Percentiles rank a stretch among this genome's conserved stretches.
Conservation (phyloP, 2,329 filamentous ascomycete genomes). For the Geoglossum cookeanum region DNA sequence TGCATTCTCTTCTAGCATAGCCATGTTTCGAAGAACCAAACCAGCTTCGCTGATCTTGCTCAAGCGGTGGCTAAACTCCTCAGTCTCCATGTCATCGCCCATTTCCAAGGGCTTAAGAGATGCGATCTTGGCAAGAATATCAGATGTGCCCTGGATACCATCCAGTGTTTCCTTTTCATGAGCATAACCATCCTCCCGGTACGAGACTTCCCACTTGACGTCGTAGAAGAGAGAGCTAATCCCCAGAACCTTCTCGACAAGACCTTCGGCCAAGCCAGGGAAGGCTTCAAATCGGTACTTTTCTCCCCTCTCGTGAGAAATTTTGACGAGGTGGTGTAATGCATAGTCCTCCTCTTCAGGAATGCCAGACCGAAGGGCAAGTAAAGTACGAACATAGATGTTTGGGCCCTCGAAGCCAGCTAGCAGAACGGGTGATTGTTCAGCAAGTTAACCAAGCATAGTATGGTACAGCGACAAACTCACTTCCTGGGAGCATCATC, state of each 20-base stretch:
- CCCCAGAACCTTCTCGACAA: conserved; percentile 69
- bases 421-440: conserved; percentile 6
- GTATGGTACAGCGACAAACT: conserved; percentile 17
- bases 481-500: conserved; percentile 45
- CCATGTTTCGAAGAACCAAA: conserved; percentile 85
- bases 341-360: conserved; percentile 79
- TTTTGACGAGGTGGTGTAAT: conserved; percentile 82
- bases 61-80: conserved; percentile 49
- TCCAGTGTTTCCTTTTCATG: conserved; percentile 39
- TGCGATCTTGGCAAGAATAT: conserved; percentile 54
- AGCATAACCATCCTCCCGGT: conserved; percentile 36
- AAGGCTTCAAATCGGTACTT: conserved; percentile 94
- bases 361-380: conserved; percentile 63
- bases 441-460: neutral
- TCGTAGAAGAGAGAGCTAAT: conserved; percentile 65
- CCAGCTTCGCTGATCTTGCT: conserved; percentile 69
- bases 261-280: conserved; percentile 66
- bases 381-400: conserved; percentile 76
- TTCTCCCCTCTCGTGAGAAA: conserved; percentile 83
- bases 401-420: conserved; percentile 57
- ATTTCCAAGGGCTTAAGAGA: conserved; percentile 36
- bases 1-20: conserved; percentile 80
- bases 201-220: conserved; percentile 62
- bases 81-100: conserved; percentile 51
- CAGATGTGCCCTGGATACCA: conserved; percentile 44